Base-by-base conservation (phyloP, 2,329 filamentous ascomycete species). In the Cladobotryum mycophilum region DNA sequence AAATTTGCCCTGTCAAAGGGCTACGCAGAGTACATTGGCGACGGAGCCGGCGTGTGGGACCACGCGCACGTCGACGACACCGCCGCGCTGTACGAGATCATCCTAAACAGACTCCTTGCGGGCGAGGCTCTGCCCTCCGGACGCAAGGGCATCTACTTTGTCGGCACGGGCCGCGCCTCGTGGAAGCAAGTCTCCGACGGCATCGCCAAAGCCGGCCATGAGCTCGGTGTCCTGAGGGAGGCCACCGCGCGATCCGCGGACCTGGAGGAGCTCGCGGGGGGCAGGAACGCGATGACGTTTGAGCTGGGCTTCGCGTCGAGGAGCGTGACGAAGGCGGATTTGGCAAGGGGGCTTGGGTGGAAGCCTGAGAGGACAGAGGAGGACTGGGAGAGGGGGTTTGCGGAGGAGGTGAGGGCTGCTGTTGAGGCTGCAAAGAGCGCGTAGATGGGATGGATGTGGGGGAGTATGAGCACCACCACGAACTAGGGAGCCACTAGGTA, bases 11-110 rank as follows among this genome's bases (percentile, higher is more conserved):
- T 69, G 3, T 56, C 61, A n/a, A 49, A 55, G 5, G 56, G 56
- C 0, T 49, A 48, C 4, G 44, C 61, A 1, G 48, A 53, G 1
- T 53, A 56, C n/a, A 53, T 74, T 5, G 70, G 70, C 3, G 59
- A 66, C 0, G 72, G 73, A 1, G 52, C 60, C 0, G 66, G 59
- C 0, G 57, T 64, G 2, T 74, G 69, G 65, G 70, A 72, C 40
- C 64, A 74, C 51, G 69, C 77, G 3, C 74, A 77, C 43, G 63
- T 78, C 3, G 58, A 60, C 3, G 74, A 78, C 54, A 61, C 76
- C 6, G 67, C 66, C 0, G 57, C 61, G 0, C 54, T 78, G 2
- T 78, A 73, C 56, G 64, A 67, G 41, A 48, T 72, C 1, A 40
- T 75, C 0, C 53, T 75, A 1, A 36, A 51, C 8, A 62, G 63